Conservation (phyloP, 2,329 filamentous ascomycete genomes). For the Anisogramma anomala region DNA sequence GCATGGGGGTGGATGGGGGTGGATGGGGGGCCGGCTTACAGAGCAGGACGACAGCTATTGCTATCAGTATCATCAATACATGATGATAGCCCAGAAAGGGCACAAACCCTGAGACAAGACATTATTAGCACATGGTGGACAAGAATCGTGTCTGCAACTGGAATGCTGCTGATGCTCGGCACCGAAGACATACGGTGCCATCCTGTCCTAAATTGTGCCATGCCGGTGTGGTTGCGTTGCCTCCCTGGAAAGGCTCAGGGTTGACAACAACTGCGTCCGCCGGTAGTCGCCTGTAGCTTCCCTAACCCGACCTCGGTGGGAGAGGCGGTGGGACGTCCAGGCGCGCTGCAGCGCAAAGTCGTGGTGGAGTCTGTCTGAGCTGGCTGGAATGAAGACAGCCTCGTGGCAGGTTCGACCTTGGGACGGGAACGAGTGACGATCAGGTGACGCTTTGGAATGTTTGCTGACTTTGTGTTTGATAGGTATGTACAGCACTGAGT, state of each 20-base stretch:
- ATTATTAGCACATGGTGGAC: neutral
- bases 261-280: neutral
- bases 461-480: neutral
- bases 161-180: neutral
- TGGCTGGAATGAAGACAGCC: constrained; percentile 5
- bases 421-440: neutral
- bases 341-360: constrained; percentile 12
- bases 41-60: constrained; percentile 82
- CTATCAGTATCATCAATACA: constrained; percentile 96
- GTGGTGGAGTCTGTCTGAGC: neutral
- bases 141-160: neutral
- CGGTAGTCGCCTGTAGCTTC: neutral
- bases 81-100: constrained; percentile 66
- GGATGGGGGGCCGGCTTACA: too few species aligned
- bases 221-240: constrained; percentile 2
- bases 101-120: constrained; percentile 40
- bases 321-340: constrained; percentile 13
- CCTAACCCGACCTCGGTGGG: constrained; percentile 14
- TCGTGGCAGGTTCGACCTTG: neutral
- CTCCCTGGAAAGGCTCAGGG: neutral
- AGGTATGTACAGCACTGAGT: neutral
- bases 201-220: constrained; percentile 30
- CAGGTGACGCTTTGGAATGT: neutral
- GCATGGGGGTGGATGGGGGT: constrained; percentile 32
- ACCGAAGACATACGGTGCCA: constrained; percentile 35